Conservation (phyloP, 2,329 filamentous ascomycete genomes). For the Neofusicoccum parvum region DNA sequence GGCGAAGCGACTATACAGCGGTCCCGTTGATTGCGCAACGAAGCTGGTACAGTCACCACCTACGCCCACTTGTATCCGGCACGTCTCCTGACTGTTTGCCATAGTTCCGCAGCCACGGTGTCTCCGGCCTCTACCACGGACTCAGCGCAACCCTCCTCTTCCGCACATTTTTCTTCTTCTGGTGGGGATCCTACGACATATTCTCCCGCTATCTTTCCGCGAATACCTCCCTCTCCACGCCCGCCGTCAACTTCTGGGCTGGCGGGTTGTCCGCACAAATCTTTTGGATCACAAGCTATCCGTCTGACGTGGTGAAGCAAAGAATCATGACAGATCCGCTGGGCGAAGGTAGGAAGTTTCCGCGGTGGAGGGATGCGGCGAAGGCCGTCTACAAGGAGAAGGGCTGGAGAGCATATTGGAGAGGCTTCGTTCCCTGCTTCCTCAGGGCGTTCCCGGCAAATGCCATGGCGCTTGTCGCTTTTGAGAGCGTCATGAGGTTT, state of each 20-base stretch:
- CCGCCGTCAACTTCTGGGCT: slow-evolving; percentile 94
- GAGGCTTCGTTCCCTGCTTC: slow-evolving; percentile 93
- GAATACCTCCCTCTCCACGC: slow-evolving; percentile 70
- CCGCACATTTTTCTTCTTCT: slow-evolving; percentile 93
- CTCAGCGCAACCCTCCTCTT: slow-evolving; percentile 84
- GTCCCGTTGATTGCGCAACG: slow-evolving; percentile 78
- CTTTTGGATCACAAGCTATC: slow-evolving; percentile 93
- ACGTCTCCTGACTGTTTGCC: neutral
- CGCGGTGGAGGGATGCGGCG: slow-evolving; percentile 78
- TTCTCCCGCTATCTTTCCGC: slow-evolving; percentile 69
- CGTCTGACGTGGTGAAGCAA: slow-evolving; percentile 92
- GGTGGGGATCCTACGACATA: slow-evolving; percentile 95
- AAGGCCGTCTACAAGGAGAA: slow-evolving; percentile 72
- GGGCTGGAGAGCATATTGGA: slow-evolving; percentile 81
- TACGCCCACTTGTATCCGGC: too few relatives aligned
- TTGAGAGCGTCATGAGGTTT: slow-evolving; percentile 84
- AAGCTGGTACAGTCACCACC: slow-evolving; percentile 58
- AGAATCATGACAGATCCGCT: slow-evolving; percentile 94
- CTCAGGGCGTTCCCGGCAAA: slow-evolving; percentile 93
- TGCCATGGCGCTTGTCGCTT: slow-evolving; percentile 88
- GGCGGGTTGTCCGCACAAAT: slow-evolving; percentile 90
- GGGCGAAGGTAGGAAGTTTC: slow-evolving; percentile 65
- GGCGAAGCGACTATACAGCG: slow-evolving; percentile 75
- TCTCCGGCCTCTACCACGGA: slow-evolving; percentile 82
- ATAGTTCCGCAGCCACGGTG: slow-evolving; percentile 63